Evolutionary conservation across 768 basidiomycete genomes (phyloP), one percentile per base, ranked within the genome.

Genomic region (Macrocybe gigantea): DNA sequence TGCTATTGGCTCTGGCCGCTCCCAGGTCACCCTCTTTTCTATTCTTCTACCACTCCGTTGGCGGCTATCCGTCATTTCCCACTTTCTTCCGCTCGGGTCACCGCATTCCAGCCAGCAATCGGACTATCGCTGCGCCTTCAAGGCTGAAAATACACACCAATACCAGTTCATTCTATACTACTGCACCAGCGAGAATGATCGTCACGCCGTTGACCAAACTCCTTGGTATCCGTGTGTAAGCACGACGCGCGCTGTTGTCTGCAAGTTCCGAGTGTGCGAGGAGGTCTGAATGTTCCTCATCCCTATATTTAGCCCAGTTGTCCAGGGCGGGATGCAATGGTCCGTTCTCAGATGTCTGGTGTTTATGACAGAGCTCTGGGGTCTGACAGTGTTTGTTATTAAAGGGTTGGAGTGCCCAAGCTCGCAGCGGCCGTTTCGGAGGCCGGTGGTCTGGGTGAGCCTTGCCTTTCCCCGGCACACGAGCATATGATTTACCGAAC

Each of bases 281-380:
- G 22, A 22, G 22, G 22, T 22, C 22, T 22, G 22, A 22, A 22
- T 22, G 22, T 22, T 22, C 22, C 22, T 22, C 22, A 22, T 22
- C 22, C 22, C 8, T 29, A 29, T 32, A 8, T 49, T 30, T 45
- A 88, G 86, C 32, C 91, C 90, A 11, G 70, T 92, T 40, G 77
- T 93, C 1, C 91, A 93, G 61, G 90, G 89, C 15, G 90, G 88
- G 41, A 92, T 93, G 89, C 90, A 92, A 79, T 93, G 86, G 86
- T 88, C 22, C 2, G 22, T 22, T 22, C 22, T 22, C 22, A 22
- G 22, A 22, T 40, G 60, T 48, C 12, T 51, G 29, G 14, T 9
- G 32, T 7, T 41, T 41, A 31, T 22, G 49, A 11, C 6, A 34
- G 9, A 10, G 15, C 32, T 33, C 14, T n/a, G 46, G 40, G 33